A percentile compares a stretch with the other conserved stretches of the same genome.
Conservation (phyloP, 306 rosid species). For the Ceratonia siliqua region DNA sequence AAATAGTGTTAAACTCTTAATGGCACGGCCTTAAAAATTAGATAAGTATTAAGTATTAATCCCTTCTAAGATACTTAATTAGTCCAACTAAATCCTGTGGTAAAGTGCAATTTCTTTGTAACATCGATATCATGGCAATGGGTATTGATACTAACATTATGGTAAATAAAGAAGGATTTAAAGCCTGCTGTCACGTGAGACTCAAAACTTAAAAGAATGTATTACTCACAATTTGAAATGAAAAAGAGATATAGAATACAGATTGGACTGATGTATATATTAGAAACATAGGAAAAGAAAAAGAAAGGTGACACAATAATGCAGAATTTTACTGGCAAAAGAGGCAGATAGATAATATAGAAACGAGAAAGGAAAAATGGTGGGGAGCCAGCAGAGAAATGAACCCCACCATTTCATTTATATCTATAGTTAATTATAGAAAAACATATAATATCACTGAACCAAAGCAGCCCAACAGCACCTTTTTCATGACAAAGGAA, state of each 20-base stretch:
- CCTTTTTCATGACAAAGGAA: conserved; percentile 2
- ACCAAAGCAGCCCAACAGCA: not conserved
- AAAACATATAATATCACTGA: not conserved
- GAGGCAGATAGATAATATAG: not conserved
- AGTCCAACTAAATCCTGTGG: not conserved
- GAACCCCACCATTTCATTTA: conserved; percentile 29
- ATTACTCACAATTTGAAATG: not conserved
- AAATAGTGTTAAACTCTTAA: not conserved
- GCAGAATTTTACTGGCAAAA: conserved; percentile 27
- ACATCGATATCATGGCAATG: not conserved
- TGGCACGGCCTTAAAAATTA: not conserved
- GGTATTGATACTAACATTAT: too few relatives aligned
- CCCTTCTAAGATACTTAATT: not conserved
- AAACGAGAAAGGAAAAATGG: conserved; percentile 32
- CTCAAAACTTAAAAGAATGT: not conserved
- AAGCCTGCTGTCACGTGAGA: too few relatives aligned
- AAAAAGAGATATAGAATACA: not conserved
- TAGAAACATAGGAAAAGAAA: not conserved
- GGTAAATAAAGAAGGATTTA: too few relatives aligned
- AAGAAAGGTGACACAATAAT: conserved; percentile 21
- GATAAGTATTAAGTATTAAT: too few relatives aligned
- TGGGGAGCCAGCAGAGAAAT: conserved; percentile 22
- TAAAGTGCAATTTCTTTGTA: not conserved
- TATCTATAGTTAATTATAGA: not conserved
- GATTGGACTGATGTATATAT: not conserved